phyloP scores from a whole-genome alignment of 768 basidiomycete genomes.

The Termitomyces sp. region DNA sequence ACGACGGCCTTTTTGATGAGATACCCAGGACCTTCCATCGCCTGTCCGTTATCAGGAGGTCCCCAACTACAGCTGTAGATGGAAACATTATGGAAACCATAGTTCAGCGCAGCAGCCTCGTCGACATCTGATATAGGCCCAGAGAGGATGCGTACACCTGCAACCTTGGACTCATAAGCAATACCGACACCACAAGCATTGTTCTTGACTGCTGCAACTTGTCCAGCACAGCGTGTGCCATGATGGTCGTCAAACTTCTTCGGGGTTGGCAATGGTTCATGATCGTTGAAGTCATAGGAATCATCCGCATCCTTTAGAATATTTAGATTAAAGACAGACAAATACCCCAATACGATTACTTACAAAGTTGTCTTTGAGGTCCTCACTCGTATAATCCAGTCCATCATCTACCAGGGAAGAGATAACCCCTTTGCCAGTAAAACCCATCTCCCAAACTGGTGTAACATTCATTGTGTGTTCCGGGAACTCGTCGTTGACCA shows the following conservation, averaged over 20 bases:
- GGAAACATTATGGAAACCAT: constrained; percentile 85
- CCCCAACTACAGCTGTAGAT: constrained; percentile 99
- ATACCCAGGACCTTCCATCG: constrained; percentile 92
- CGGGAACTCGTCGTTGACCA: constrained; percentile 41
- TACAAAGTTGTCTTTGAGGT: constrained; percentile 91
- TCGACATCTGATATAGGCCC: constrained; percentile 94
- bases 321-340: background rate
- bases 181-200: constrained; percentile 93
- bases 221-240: constrained; percentile 96
- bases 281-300: constrained; percentile 97
- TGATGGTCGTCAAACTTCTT: constrained; percentile 90
- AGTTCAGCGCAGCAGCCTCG: constrained; percentile 94
- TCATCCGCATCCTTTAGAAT: constrained; percentile 70
- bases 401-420: constrained; percentile 95
- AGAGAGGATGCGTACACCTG: constrained; percentile 93
- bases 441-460: constrained; percentile 84
- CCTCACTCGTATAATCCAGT: constrained; percentile 83
- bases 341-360: constrained; percentile 25
- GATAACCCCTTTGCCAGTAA: constrained; percentile 84
- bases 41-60: constrained; percentile 89
- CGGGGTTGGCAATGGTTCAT: constrained; percentile 82
- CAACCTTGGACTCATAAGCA: constrained; percentile 86
- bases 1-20: constrained; percentile 92
- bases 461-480: constrained; percentile 93
- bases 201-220: constrained; percentile 91